These are phyloP conservation scores for Tritrichomonas musculus DNA, from an alignment of 208 protist genomes.

Conservation along the genomic window DNA sequence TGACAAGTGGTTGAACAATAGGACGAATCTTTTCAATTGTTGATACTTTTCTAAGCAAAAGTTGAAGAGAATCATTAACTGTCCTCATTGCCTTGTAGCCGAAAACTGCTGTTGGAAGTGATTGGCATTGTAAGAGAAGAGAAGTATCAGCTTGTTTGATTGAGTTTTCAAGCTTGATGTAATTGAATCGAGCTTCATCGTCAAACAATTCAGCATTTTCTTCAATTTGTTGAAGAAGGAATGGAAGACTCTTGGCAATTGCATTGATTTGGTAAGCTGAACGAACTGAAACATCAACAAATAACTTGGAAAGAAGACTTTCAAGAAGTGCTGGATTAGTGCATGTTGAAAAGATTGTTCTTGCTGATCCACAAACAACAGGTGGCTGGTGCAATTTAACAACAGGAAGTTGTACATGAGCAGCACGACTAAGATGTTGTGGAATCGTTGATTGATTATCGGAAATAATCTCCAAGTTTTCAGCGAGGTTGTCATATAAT, in stretches of 20 bases:
- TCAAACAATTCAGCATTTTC: neutral
- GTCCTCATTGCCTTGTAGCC: neutral
- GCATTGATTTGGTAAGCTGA: neutral
- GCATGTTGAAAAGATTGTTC: neutral
- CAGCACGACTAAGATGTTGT: neutral
- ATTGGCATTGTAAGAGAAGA: neutral
- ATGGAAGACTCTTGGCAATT: neutral
- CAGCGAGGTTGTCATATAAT: neutral
- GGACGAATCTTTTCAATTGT: neutral
- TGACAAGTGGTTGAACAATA: neutral
- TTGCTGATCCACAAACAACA: neutral
- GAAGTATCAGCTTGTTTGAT: neutral
- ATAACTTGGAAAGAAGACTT: neutral
- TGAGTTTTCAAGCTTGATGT: no score
- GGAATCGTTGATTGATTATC: neutral
- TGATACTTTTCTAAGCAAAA: neutral
- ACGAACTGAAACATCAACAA: neutral
- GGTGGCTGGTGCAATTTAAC: neutral
- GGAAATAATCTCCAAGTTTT: neutral
- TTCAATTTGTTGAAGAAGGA: neutral
- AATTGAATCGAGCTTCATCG: neutral
- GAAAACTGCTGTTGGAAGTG: neutral
- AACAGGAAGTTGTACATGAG: neutral
- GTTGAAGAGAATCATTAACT: neutral
- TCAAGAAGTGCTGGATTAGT: neutral